Conservation (phyloP, 2,329 filamentous ascomycete species). For the Aschersonia sp. region DNA sequence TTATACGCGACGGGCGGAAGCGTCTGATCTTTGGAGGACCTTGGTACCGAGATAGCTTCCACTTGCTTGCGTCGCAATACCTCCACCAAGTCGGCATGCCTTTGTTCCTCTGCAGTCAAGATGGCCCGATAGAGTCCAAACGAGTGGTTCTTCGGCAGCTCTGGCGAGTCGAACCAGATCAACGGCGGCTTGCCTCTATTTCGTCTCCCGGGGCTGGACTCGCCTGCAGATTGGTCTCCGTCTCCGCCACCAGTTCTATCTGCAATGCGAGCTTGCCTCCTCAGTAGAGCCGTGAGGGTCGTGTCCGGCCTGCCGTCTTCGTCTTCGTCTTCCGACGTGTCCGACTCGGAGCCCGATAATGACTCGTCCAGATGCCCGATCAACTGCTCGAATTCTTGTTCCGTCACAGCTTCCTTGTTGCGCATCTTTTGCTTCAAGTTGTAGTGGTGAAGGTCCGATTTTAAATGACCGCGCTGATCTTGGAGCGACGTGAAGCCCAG, state of each 20-base stretch:
- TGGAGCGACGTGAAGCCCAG: conserved; percentile 56
- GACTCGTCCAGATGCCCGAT: conserved; percentile 81
- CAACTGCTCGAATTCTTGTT: conserved; percentile 75
- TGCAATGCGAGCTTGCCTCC: conserved; percentile 65
- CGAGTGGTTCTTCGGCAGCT: conserved; percentile 62
- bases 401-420: conserved; percentile 55
- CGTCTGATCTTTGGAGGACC: conserved; percentile 42
- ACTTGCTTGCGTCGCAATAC: conserved; percentile 67
- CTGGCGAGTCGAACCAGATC: conserved; percentile 71
- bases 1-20: conserved; percentile 42
- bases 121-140: conserved; percentile 78
- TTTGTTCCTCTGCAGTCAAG: conserved; percentile 57
- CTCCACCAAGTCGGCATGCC: conserved; percentile 46
- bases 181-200: conserved; percentile 57
- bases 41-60: conserved; percentile 39
- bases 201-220: conserved; percentile 25
- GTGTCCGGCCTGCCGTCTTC: conserved; percentile 46
- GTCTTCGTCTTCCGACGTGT: conserved; percentile 52
- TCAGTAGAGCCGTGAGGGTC: conserved; percentile 62
- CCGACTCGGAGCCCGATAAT: conserved; percentile 73
- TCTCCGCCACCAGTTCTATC: conserved; percentile 33
- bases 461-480: conserved; percentile 75
- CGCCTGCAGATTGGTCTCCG: conserved; percentile 29
- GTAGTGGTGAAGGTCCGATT: conserved; percentile 85
- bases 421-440: conserved; percentile 87